phyloP scores from a whole-genome alignment of 805 yeast species.

The Babjeviella inositovora region DNA sequence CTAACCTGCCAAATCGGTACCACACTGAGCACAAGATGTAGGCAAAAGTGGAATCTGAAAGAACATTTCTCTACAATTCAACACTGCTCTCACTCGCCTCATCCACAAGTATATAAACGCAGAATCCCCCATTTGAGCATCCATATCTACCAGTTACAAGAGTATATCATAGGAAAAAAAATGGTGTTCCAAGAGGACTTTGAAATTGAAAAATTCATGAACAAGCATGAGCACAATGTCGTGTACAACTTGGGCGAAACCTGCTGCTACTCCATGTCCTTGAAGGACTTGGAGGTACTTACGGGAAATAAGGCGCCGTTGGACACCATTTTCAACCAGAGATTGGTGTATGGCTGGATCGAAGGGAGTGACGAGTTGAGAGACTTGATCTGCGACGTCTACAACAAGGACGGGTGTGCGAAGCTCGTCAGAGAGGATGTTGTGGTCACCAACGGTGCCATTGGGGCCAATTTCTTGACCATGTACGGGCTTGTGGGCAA shows the following conservation, averaged over 20 bases:
- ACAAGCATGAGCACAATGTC: conserved; percentile 22
- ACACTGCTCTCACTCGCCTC: no score
- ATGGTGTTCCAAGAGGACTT: conserved; percentile 30
- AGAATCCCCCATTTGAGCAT: no score
- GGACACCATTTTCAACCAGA: conserved; percentile 7
- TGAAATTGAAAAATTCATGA: conserved; percentile 39
- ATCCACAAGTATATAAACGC: no score
- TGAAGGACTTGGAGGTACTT: conserved; percentile 17
- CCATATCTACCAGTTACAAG: no score
- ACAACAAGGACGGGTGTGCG: conserved; percentile 7
- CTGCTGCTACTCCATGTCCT: conserved; percentile 26
- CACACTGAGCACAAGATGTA: no score
- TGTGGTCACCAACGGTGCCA: conserved; percentile 35
- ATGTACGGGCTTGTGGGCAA: conserved; percentile 24
- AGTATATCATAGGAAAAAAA: conserved; percentile 5
- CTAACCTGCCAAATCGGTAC: no score
- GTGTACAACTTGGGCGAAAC: conserved; percentile 32
- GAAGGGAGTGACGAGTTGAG: conserved; percentile 24
- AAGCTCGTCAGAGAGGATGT: conserved; percentile 15
- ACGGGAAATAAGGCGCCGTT: conserved; percentile 9
- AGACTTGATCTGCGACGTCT: conserved; percentile 15
- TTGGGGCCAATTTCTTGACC: conserved; percentile 33
- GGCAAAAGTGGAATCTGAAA: no score
- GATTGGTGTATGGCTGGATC: conserved; percentile 28
- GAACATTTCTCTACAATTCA: no score